These are phyloP conservation scores for Talaromyces piceae DNA, from an alignment of 2,329 filamentous ascomycete genomes.

Conservation along the genomic window DNA sequence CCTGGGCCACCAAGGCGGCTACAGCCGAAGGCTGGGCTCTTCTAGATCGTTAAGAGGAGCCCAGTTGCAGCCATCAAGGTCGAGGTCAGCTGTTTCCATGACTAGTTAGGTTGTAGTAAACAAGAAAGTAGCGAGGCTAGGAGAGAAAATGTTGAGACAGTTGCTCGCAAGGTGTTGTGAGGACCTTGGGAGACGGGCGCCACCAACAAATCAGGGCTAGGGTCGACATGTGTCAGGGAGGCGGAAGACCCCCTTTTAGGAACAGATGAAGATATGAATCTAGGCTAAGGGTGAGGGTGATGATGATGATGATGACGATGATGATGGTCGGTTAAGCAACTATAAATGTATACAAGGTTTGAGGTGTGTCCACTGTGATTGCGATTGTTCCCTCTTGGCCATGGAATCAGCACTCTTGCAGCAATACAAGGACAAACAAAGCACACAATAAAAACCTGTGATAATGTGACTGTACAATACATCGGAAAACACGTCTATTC, in stretches of 20 bases:
- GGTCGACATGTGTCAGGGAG: neutral
- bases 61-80: neutral
- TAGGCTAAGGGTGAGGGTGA: no score
- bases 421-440: neutral
- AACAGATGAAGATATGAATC: neutral
- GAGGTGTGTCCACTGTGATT: neutral
- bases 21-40: neutral
- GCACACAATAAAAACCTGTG: neutral
- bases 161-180: slow-evolving; percentile 9
- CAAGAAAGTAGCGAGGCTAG: neutral
- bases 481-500: neutral
- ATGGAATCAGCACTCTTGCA: neutral
- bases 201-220: neutral
- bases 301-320: no score
- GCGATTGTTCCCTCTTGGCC: neutral
- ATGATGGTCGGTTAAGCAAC: no score
- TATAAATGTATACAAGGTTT: no score
- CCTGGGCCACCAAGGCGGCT: neutral
- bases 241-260: no score
- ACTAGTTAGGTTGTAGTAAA: neutral
- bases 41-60: neutral
- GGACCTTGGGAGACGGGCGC: slow-evolving; percentile 2
- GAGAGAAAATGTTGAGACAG: neutral
- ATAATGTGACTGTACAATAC: neutral
- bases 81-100: neutral